These are phyloP conservation scores for Cryptococcus jaspeensis DNA, from an alignment of 1,284 basidiomycete genomes.

Conservation along the genomic window DNA sequence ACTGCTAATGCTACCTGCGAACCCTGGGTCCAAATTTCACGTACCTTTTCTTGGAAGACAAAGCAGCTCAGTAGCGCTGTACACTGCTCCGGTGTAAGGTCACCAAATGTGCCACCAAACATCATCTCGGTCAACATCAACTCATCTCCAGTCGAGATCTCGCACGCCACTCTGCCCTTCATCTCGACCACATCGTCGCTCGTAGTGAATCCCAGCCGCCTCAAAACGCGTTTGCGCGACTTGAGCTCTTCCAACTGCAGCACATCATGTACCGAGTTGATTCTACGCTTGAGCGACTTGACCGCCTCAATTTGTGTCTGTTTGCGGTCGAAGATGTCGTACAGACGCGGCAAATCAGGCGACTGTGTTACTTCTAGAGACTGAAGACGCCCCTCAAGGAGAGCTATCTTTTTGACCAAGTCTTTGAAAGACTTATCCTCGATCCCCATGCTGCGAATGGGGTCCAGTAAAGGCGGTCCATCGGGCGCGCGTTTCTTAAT, in stretches of 20 bases:
- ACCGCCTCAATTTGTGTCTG: constrained; percentile 69
- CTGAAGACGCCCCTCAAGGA: constrained; percentile 78
- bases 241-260: constrained; percentile 97
- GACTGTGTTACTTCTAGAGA: constrained; percentile 73
- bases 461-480: constrained; percentile 84
- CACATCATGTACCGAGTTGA: constrained; percentile 86
- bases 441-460: constrained; percentile 93
- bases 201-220: constrained; percentile 87
- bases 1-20: background rate
- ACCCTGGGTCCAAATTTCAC: constrained; percentile 20
- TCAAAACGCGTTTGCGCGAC: constrained; percentile 87
- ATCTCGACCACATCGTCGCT: constrained; percentile 91
- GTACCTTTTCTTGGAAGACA: constrained; percentile 95
- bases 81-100: constrained; percentile 84
- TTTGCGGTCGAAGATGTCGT: constrained; percentile 77
- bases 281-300: constrained; percentile 74
- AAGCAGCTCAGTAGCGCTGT: constrained; percentile 93
- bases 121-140: constrained; percentile 93
- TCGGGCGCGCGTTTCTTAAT: constrained; percentile 86
- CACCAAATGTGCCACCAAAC: constrained; percentile 95
- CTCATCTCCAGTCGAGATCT: constrained; percentile 97
- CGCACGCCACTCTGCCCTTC: constrained; percentile 97
- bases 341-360: constrained; percentile 70
- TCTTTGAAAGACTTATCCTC: constrained; percentile 89
- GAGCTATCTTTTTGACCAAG: constrained; percentile 85